Evolutionary conservation across 83 land plant species (phyloP), one percentile per base, ranked within the genome.

Genomic region (Diphasiastrum complanatum): DNA sequence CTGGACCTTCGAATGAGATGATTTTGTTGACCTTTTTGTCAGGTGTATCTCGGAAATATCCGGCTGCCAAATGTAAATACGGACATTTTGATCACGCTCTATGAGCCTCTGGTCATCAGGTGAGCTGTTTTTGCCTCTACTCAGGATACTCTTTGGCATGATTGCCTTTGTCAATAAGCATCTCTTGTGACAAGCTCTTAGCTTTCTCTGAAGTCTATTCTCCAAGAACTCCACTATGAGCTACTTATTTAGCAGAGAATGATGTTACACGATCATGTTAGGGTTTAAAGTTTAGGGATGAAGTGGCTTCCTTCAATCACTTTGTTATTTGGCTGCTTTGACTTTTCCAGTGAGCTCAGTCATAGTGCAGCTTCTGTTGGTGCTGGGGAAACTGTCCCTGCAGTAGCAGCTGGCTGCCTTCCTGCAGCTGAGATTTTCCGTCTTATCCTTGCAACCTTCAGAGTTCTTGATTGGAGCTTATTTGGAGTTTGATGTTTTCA

Each of bases 281-380:
- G n/a, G n/a, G n/a, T n/a, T n/a, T n/a, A n/a, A n/a, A n/a, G n/a
- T n/a, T n/a, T n/a, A n/a, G n/a, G n/a, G n/a, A n/a, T n/a, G n/a
- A n/a, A n/a, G n/a, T n/a, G n/a, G n/a, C n/a, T n/a, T n/a, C n/a
- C n/a, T 46, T 4, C n/a, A 2, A 24, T 45, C 16, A 23, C 30
- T 46, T 14, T 25, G 22, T 51, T 16, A 30, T 25, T 16, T 52
- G 69, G 6, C 26, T 20, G 5, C 4, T 47, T 18, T 51, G 0
- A 0, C 16, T 60, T 47, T 20, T 32, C 8, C 83, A 92, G 97
- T 70, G 90, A 79, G 28, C 65, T 78, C 53, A 87, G 95, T 50
- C 87, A 85, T 60, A 92, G 91, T 69, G 87, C 97, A 5, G 70
- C 69, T 52, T 38, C 77, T 30, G 85, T 92, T 25, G 87, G 95